Evolutionary conservation across 2,329 filamentous ascomycete species (phyloP).

Genomic region (Neurospora sp.): DNA sequence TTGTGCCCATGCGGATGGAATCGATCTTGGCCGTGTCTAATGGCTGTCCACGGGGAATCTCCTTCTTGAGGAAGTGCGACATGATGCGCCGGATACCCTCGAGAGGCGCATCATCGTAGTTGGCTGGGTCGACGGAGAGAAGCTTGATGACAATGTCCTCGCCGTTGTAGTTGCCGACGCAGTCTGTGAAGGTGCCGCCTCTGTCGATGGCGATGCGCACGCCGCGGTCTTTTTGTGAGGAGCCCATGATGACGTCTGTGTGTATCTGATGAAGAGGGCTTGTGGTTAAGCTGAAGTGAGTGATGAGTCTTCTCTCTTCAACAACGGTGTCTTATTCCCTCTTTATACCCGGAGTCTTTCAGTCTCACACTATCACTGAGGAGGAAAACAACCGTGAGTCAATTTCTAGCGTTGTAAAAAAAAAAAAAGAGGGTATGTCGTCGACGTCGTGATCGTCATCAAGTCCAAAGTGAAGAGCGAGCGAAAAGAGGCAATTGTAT

Average conservation of each 20-base stretch:
- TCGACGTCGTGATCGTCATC: not conserved
- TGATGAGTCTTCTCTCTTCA: not conserved
- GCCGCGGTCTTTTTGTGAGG: constrained; percentile 36
- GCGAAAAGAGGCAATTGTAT: not conserved
- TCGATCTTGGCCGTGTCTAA: constrained; percentile 78
- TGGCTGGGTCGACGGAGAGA: constrained; percentile 79
- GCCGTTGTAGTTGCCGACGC: constrained; percentile 63
- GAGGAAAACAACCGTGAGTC: not conserved
- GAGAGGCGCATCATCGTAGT: constrained; percentile 83
- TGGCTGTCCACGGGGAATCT: constrained; percentile 70
- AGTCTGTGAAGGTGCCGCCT: constrained; percentile 88
- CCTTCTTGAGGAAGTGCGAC: constrained; percentile 61
- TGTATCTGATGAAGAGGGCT: not conserved
- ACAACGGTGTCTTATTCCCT: not conserved
- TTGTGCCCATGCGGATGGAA: constrained; percentile 92
- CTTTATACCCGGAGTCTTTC: not conserved
- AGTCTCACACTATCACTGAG: not conserved
- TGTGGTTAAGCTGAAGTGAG: not conserved
- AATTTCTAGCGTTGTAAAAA: not conserved
- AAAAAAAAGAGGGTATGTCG: not conserved
- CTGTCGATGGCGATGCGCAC: constrained; percentile 70
- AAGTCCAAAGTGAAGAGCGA: not conserved
- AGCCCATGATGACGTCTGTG: constrained; percentile 23
- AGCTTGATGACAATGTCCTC: constrained; percentile 38
- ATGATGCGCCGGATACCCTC: constrained; percentile 85